phyloP scores from a whole-genome alignment of 257 asterid species.

The Nicotiana undulata region DNA sequence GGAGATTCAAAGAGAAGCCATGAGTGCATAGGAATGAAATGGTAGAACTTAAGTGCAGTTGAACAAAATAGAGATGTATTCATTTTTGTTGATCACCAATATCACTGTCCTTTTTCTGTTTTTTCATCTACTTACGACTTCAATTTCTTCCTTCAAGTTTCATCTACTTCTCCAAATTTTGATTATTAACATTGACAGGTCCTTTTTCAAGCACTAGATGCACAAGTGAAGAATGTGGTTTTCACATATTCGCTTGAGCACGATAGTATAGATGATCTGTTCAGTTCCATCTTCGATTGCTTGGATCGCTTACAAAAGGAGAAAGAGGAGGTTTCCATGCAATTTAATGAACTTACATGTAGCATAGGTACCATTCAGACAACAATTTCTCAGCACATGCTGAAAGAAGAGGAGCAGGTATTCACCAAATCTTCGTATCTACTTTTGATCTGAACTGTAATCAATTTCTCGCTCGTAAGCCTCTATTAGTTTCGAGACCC shows the following conservation, averaged over 20 bases:
- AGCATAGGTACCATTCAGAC: slow-evolving; percentile 46
- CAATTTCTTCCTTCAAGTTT: too few species aligned
- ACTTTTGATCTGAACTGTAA: not conserved
- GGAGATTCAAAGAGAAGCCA: too few species aligned
- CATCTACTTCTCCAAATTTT: not conserved
- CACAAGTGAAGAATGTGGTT: slow-evolving; percentile 57
- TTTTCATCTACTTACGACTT: too few species aligned
- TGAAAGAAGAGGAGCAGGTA: slow-evolving; percentile 90
- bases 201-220: slow-evolving; percentile 70
- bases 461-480: not conserved
- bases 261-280: slow-evolving; percentile 44
- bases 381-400: slow-evolving; percentile 70
- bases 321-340: slow-evolving; percentile 24
- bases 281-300: slow-evolving; percentile 38
- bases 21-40: too few species aligned
- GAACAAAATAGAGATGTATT: too few species aligned
- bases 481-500: not conserved
- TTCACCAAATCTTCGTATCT: not conserved
- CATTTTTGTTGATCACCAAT: too few species aligned
- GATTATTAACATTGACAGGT: slow-evolving; percentile 38
- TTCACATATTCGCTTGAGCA: slow-evolving; percentile 61
- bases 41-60: too few species aligned
- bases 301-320: slow-evolving; percentile 47
- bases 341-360: slow-evolving; percentile 51
- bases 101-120: too few species aligned